These are phyloP conservation scores for Mortierella sp. DNA, from an alignment of 371 early-diverging fungal genomes.

Conservation along the genomic window DNA sequence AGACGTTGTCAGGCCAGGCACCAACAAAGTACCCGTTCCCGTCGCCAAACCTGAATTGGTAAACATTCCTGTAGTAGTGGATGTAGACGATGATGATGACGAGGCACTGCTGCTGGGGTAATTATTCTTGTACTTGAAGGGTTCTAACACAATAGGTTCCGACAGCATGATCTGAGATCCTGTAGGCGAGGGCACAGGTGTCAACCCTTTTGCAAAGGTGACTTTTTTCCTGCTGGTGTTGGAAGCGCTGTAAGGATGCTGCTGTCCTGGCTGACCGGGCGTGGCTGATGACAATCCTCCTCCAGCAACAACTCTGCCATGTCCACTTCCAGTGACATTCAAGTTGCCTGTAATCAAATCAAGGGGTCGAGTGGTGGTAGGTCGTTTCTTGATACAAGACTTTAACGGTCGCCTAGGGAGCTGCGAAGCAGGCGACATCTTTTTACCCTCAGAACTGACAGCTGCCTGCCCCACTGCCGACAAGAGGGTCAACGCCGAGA, in stretches of 20 bases:
- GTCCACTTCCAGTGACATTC: background rate
- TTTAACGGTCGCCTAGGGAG: background rate
- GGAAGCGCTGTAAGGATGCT: background rate
- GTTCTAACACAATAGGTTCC: background rate
- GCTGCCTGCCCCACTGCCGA: slow-evolving; percentile 37
- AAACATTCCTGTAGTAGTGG: background rate
- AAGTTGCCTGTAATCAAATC: background rate
- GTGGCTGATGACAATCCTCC: background rate
- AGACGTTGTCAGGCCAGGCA: background rate
- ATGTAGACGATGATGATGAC: background rate
- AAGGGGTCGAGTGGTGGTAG: background rate
- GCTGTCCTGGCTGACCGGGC: background rate
- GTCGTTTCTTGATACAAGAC: slow-evolving; percentile 4
- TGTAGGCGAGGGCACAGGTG: slow-evolving; percentile 39
- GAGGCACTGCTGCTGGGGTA: background rate
- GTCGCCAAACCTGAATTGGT: background rate
- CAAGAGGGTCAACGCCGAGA: slow-evolving; percentile 36
- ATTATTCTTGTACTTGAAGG: slow-evolving; percentile 2
- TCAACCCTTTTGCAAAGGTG: slow-evolving; percentile 43
- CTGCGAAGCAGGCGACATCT: background rate
- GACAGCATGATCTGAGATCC: slow-evolving; percentile 21
- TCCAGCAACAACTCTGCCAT: background rate
- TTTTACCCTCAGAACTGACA: slow-evolving; percentile 5
- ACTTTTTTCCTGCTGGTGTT: slow-evolving; percentile 30
- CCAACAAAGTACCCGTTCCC: no score